Base-by-base conservation (phyloP, 164 flowering plant genomes). In the Cinnamomum micranthum region DNA sequence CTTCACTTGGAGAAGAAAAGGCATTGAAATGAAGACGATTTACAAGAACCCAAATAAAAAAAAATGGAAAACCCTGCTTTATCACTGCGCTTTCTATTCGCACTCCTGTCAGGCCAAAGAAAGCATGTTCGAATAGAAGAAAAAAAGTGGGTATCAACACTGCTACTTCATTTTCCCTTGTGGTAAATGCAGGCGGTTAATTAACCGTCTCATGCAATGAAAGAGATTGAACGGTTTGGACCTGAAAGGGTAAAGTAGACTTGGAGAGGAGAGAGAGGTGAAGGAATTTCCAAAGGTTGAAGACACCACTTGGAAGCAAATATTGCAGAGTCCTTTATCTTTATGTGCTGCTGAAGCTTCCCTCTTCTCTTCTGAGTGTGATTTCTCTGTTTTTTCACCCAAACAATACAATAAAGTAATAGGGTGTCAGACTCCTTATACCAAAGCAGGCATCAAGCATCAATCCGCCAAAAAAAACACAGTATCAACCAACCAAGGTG, bases 1-100 rank as follows among this genome's bases (percentile, higher is more conserved):
- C 33, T 24, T 25, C 59, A 28, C 31, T 74, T 59, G 19, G 47
- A 70, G 41, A 74, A 31, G 74, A 74, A 71, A 47, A 58, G 52
- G 14, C 55, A 47, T 19, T 50, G 14, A 69, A 67, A 67, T 17
- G 33, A 10, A 28, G 69, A 28, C 41, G 69, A 67, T 28, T 20
- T 31, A 67, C 50, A 67, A 67, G 69, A 28, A 28, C 13, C 28
- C 20, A 24, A 11, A 23, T 24, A 28, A 24, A 64, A 64, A n/a
- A 25, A 22, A 24, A 33, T 24, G 27, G 10, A 23, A 64, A 64
- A 9, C 67, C 28, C 25, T 64, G 67, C 28, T 64, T 64, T 13
- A 15, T 17, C 1, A 15, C n/a, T 17, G 60, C 2, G 47, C 47
- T 41, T 17, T 55, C 60, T 19, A 15, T 4, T 24, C 17, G 28